A percentile compares a stretch with the other conserved stretches of the same genome.
phyloP scores from a whole-genome alignment of 345 rosid species.

The Salix suchowensis region DNA sequence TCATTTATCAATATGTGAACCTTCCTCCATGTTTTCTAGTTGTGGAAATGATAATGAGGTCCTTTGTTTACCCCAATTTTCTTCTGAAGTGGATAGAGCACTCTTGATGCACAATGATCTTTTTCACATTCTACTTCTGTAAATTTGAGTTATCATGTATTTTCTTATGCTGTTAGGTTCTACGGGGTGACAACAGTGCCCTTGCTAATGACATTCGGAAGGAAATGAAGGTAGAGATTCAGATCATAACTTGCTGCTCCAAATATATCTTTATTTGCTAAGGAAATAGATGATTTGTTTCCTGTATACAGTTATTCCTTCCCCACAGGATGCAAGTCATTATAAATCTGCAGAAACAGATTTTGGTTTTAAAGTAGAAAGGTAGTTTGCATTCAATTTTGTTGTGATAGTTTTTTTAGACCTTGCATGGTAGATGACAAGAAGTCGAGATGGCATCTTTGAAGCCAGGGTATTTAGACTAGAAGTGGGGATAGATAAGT shows the following conservation, averaged over 20 bases:
- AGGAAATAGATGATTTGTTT: background rate
- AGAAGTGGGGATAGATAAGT: background rate
- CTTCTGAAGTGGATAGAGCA: background rate
- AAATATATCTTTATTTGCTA: background rate
- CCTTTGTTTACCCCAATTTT: conserved; percentile 1
- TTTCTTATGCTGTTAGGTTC: conserved; percentile 44
- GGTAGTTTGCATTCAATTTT: background rate
- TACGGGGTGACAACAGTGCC: conserved; percentile 78
- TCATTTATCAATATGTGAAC: background rate
- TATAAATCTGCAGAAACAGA: background rate
- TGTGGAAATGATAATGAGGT: conserved; percentile 6
- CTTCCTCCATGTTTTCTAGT: background rate
- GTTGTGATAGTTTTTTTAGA: background rate
- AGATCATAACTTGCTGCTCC: background rate
- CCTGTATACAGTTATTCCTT: background rate
- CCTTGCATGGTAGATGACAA: background rate
- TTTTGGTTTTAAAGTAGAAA: background rate
- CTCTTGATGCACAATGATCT: background rate
- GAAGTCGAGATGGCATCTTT: background rate
- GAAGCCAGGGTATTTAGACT: background rate
- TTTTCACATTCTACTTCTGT: background rate
- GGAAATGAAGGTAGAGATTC: conserved; percentile 76
- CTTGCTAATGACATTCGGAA: conserved; percentile 88
- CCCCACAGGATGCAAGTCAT: background rate
- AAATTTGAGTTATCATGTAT: background rate